Evolutionary conservation across 2,329 filamentous ascomycete species (phyloP), one percentile per base, ranked within the genome.

Genomic region (Emmonsia crescens): DNA sequence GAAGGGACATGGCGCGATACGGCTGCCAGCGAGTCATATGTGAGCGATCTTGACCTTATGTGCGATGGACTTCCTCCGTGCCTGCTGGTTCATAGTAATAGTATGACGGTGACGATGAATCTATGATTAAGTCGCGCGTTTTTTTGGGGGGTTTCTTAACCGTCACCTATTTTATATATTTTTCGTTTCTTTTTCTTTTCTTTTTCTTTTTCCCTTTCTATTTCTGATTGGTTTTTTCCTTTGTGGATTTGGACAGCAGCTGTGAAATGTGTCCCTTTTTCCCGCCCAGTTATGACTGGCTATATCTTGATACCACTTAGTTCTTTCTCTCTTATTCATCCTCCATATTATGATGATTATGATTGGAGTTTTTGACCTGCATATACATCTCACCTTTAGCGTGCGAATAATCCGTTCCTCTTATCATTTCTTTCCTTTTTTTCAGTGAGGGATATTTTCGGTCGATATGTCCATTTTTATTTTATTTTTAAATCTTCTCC

Each of bases 11-110:
- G 85, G 69, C 77, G 82, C 62, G 88, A 86, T 64, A 88, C 90
- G 72, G 77, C 79, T 48, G 85, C 88, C 21, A 89, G 88, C 67
- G 77, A 89, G 62, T 82, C 83, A 64, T 96, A 94, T 73, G 78
- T 96, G 56, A 86, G 83, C 57, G 88, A 91, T 73, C 78, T 93
- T 63, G 89, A 94, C 73, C 83, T 94, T 1, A 75, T 96, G 62
- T 93, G 88, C 72, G 83, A 87, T 68, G 87, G 84, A 12, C 76
- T 93, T 64, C 89, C 90, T 33, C 90, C 91, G 0, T 84, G 85
- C 54, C 73, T 95, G 68, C 77, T 96, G 72, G 88, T 96, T 46
- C 82, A 95, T 74, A 91, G 88, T 74, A 95, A 95, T 74, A 91
- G 86, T 69, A 91, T 95, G 88, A 95, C 89, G 19, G 90, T 95